These are phyloP conservation scores for Saccharomycopsis sp. DNA, from an alignment of 805 yeast genomes.

Conservation along the genomic window DNA sequence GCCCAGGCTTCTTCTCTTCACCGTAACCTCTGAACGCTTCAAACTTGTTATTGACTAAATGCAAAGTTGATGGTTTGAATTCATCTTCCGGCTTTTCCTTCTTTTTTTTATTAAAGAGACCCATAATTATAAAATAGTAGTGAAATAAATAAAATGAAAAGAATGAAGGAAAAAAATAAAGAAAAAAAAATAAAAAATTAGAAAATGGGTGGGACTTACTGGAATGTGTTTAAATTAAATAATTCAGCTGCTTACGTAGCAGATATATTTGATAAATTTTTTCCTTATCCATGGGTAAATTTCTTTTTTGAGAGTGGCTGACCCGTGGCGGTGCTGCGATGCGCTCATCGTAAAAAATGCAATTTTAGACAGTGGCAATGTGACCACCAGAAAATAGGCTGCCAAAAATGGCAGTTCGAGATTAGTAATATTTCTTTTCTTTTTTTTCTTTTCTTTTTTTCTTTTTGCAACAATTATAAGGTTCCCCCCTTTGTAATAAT, in stretches of 20 bases:
- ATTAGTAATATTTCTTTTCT: not conserved
- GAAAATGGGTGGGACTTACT: not conserved
- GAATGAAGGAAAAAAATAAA: not conserved
- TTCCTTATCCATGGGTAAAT: not conserved
- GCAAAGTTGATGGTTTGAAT: slow-evolving; percentile 1
- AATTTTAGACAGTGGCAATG: not conserved
- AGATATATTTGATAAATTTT: not conserved
- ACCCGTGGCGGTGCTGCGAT: not conserved
- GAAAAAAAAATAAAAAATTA: not conserved
- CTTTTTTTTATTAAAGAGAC: slow-evolving; percentile 8
- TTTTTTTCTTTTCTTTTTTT: not conserved
- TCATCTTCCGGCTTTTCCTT: slow-evolving; percentile 7
- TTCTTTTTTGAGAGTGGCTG: not conserved
- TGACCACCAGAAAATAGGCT: not conserved
- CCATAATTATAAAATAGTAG: slow-evolving; percentile 5
- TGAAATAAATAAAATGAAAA: not conserved
- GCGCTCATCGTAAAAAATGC: not conserved
- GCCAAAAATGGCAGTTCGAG: not conserved
- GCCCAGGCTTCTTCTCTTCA: not conserved
- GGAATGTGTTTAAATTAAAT: not conserved
- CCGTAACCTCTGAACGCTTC: slow-evolving; percentile 16
- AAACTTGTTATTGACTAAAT: slow-evolving; percentile 8
- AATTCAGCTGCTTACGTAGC: not conserved
- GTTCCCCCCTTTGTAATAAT: too few relatives aligned
- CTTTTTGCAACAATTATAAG: not conserved